Percentiles rank a stretch among this genome's conserved stretches.
Evolutionary conservation across 495 filamentous ascomycete genomes (phyloP).

Genomic region (Xylaria cubensis): DNA sequence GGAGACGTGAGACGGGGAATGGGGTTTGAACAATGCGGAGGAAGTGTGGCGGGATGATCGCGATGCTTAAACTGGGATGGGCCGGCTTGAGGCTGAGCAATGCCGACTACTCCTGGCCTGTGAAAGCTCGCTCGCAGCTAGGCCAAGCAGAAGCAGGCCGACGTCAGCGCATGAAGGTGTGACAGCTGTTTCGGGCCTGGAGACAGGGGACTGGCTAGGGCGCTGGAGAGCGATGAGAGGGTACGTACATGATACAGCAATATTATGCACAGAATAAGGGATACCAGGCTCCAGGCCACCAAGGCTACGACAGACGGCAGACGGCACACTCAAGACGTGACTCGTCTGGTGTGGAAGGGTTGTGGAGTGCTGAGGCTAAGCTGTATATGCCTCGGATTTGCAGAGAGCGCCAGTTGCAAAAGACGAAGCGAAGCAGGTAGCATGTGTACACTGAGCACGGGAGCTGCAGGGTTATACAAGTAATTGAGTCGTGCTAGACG

Average conservation of each 20-base stretch:
- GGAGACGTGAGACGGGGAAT: background rate
- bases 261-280: background rate
- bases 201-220: background rate
- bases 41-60: constrained; percentile 27
- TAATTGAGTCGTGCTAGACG: background rate
- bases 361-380: constrained; percentile 26
- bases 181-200: constrained; percentile 27
- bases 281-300: background rate
- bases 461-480: constrained; percentile 2
- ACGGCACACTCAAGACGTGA: constrained; percentile 26
- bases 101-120: constrained; percentile 33
- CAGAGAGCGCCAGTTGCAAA: background rate
- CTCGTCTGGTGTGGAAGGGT: constrained; percentile 19
- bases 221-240: background rate
- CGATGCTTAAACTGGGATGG: constrained; percentile 35
- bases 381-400: constrained; percentile 9
- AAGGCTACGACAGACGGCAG: constrained; percentile 6
- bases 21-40: constrained; percentile 28
- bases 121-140: constrained; percentile 38
- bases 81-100: constrained; percentile 41
- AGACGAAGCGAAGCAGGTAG: background rate
- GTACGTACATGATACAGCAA: background rate
- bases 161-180: constrained; percentile 54
- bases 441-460: background rate
- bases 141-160: constrained; percentile 39